Percentiles rank a stretch among this genome's conserved stretches.
phyloP scores from a whole-genome alignment of 108 stramenopile species.

The Nannochloropsis salina region DNA sequence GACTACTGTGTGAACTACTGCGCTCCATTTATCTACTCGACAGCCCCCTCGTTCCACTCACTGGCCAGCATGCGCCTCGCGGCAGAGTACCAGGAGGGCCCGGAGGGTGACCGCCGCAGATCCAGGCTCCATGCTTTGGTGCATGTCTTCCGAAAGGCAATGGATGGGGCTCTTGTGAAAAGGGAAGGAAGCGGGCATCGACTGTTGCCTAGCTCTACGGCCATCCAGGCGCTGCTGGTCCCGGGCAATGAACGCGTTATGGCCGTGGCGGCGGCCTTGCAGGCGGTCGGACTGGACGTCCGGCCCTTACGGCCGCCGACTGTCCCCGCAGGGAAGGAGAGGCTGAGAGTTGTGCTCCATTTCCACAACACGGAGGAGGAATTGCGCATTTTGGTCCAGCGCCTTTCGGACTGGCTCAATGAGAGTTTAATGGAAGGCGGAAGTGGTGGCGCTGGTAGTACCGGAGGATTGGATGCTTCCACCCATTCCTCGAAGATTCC shows the following conservation, averaged over 20 bases:
- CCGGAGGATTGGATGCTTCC: neutral
- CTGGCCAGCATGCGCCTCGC: neutral
- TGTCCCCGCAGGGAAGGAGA: constrained; percentile 80
- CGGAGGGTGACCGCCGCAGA: constrained; percentile 57
- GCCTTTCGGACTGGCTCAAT: neutral
- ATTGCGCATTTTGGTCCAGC: constrained; percentile 37
- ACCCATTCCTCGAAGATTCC: neutral
- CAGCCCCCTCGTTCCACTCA: constrained; percentile 68
- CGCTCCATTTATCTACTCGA: constrained; percentile 90
- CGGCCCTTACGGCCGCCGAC: constrained; percentile 87
- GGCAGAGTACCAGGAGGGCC: constrained; percentile 27
- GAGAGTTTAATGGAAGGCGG: neutral
- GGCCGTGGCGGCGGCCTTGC: constrained; percentile 60
- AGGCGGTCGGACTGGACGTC: constrained; percentile 62
- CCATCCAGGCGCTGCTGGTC: constrained; percentile 86
- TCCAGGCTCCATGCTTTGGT: constrained; percentile 47
- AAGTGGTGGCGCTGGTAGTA: neutral
- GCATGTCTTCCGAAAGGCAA: neutral
- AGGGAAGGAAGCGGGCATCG: constrained; percentile 24
- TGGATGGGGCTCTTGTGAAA: constrained; percentile 23
- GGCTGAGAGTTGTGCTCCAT: constrained; percentile 83
- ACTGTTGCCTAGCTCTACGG: constrained; percentile 65
- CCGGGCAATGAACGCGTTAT: constrained; percentile 70
- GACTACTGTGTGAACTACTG: constrained; percentile 85
- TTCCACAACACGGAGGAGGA: constrained; percentile 71